Evolutionary conservation across 2,329 filamentous ascomycete species (phyloP).

Genomic region (Penicillium sp.): DNA sequence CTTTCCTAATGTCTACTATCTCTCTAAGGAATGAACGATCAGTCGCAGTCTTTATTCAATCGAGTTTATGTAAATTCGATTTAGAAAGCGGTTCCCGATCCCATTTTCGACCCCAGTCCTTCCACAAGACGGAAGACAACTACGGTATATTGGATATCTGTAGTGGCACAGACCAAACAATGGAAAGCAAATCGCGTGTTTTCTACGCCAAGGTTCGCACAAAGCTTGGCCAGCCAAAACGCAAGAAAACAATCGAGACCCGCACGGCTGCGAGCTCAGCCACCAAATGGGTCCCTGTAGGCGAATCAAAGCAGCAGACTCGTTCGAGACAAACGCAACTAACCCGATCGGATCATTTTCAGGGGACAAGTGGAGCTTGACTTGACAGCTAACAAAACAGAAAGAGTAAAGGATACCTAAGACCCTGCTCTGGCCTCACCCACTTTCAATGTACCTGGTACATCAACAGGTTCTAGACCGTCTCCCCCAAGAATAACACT

Average conservation of each 20-base stretch:
- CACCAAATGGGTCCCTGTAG: background rate
- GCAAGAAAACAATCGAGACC: background rate
- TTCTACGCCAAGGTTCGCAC: background rate
- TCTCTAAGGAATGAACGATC: background rate
- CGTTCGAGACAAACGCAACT: background rate
- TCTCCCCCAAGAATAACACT: background rate
- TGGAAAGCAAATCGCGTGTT: background rate
- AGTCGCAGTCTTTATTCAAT: background rate
- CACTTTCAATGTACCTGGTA: background rate
- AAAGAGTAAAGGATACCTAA: background rate
- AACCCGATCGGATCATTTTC: background rate
- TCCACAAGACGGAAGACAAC: background rate
- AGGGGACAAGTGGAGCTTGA: background rate
- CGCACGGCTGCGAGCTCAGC: background rate
- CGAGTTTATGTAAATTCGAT: background rate
- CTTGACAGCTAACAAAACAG: background rate
- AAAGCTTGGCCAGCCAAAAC: background rate
- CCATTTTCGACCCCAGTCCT: background rate
- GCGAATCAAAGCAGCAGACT: background rate
- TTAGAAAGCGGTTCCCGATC: background rate
- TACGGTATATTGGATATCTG: too few relatives aligned
- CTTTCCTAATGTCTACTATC: too few relatives aligned
- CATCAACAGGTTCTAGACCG: background rate
- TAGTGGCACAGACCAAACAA: background rate
- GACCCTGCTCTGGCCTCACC: background rate